Evolutionary conservation across 441 rosid species (phyloP).

Genomic region (Euphorbia schlechtendalii): DNA sequence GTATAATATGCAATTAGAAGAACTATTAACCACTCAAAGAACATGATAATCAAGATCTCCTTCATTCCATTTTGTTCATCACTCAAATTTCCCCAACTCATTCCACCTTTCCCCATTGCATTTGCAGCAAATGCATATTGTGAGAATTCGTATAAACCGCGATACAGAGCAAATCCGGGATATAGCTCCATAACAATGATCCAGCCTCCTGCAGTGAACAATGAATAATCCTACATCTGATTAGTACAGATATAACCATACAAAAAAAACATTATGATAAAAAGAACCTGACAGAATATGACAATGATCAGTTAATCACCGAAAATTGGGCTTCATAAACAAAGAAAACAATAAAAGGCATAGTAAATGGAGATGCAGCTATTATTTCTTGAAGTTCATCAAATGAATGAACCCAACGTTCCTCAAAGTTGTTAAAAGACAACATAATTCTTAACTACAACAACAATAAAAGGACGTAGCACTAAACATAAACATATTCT

Average conservation of each 20-base stretch:
- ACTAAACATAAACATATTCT: not conserved
- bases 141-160: constrained; percentile 86
- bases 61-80: constrained; percentile 63
- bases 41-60: constrained; percentile 61
- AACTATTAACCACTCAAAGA: constrained; percentile 67
- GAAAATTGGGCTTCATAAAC: constrained; percentile 1
- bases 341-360: not conserved
- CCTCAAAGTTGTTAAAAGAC: not conserved
- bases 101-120: constrained; percentile 59
- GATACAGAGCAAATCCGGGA: constrained; percentile 85
- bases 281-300: not conserved
- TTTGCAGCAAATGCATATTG: constrained; percentile 52
- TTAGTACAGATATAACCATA: constrained; percentile 2
- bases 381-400: too few relatives aligned
- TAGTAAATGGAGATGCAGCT: not conserved
- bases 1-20: constrained; percentile 59
- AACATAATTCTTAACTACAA: not conserved
- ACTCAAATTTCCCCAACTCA: constrained; percentile 65
- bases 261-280: not conserved
- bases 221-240: constrained; percentile 5
- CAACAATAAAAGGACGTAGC: not conserved
- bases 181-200: constrained; percentile 66
- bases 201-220: constrained; percentile 56
- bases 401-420: not conserved
- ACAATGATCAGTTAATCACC: not conserved